These are phyloP conservation scores for Bertia moriformis DNA, from an alignment of 2,329 filamentous ascomycete species.

Conservation along the genomic window DNA sequence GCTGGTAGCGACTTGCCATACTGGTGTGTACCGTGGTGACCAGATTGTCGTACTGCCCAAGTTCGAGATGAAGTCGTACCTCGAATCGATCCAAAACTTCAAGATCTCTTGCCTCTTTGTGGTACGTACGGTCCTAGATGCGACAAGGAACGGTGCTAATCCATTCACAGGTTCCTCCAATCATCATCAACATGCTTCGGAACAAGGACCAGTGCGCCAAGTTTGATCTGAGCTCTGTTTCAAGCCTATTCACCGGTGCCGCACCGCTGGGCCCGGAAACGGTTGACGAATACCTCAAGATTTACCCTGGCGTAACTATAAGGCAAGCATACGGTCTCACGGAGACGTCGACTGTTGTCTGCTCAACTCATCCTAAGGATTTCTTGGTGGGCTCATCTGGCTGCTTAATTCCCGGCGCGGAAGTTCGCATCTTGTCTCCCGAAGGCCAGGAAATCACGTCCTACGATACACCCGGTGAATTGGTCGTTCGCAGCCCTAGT, in stretches of 20 bases:
- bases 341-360: slow-evolving; percentile 50
- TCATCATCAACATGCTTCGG: slow-evolving; percentile 64
- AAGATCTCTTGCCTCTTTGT: slow-evolving; percentile 53
- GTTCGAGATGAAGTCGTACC: slow-evolving; percentile 52
- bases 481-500: slow-evolving; percentile 3
- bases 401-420: slow-evolving; percentile 38
- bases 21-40: slow-evolving; percentile 55
- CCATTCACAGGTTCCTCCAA: slow-evolving; percentile 52
- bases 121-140: slow-evolving; percentile 24
- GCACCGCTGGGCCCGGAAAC: slow-evolving; percentile 66
- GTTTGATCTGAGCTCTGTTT: slow-evolving; percentile 59
- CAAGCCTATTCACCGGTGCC: slow-evolving; percentile 56
- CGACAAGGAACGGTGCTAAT: no score
- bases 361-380: slow-evolving; percentile 31
- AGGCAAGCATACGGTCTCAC: slow-evolving; percentile 63
- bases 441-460: slow-evolving; percentile 47
- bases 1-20: slow-evolving; percentile 55
- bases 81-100: slow-evolving; percentile 49
- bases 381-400: slow-evolving; percentile 51
- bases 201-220: slow-evolving; percentile 43
- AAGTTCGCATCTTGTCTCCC: slow-evolving; percentile 38
- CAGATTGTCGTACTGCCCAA: slow-evolving; percentile 55
- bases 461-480: slow-evolving; percentile 3
- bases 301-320: slow-evolving; percentile 48
- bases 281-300: slow-evolving; percentile 41